Base-by-base conservation (phyloP, 1,284 basidiomycete genomes). In the Coniferiporia weirii region DNA sequence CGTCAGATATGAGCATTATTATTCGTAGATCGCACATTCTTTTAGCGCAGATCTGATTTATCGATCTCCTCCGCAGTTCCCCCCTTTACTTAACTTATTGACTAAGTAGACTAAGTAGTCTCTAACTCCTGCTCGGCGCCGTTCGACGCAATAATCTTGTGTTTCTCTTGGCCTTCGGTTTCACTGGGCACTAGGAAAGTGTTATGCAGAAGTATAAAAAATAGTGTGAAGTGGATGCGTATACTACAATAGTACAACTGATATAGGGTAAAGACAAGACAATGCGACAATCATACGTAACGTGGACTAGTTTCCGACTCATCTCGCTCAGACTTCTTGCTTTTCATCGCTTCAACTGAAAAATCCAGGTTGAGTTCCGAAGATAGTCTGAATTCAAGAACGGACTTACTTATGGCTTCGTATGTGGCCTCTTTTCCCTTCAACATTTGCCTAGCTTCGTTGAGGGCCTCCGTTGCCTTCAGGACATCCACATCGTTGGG, bases 401-500 rank as follows among this genome's bases (percentile, higher is more conserved):
- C 19, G 15, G 19, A 49, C 57, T 59, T 40, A 60, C 59, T 40
- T 17, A 60, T 55, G 38, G 32, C 27, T 54, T 52, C 13, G 43
- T 56, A 60, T 15, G 53, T 49, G 38, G 49, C 48, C 2, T 56
- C 38, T 27, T 52, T 60, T 8, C 56, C 48, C 35, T 56, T 51
- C 22, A 56, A 40, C 20, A 27, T 45, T 52, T 47, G 48, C 27
- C 52, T 19, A 45, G 59, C 59, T 50, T 60, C 22, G 38, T 56
- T 40, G 19, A 60, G 32, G 12, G 57, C 36, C 35, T 61, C 55
- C n/a, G 55, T 43, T 6, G 59, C 59, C 27, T 61, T 57, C 27
- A 36, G 44, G 12, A 61, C 50, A n/a, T 61, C 48, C 20, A 43
- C 34, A 20, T 56, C 54, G 13, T 43, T 13, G n/a, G 15, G 27